Evolutionary conservation across 192 early-diverging fungal species (phyloP), one percentile per base, ranked within the genome.

Genomic region (Mortierella hygrophila): DNA sequence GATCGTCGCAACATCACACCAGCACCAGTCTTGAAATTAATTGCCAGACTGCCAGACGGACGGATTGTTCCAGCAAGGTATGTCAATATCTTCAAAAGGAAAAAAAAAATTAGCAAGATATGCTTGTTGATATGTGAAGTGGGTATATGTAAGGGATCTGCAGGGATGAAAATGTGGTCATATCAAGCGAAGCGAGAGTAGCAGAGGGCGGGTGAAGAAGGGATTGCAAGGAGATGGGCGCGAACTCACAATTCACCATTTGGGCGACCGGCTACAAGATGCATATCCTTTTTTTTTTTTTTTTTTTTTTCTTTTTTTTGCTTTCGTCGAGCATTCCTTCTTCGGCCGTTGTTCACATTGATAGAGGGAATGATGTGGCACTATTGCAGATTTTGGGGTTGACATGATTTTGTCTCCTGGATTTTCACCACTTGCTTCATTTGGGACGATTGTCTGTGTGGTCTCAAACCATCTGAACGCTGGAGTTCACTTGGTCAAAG

Each of bases 1-100:
- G 93, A 94, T 87, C 88, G 91, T 40, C 88, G 93, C 16, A 91
- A 91, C 70, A 90, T 93, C 26, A 93, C 93, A 63, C 94, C 94
- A 15, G 92, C 93, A 32, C 93, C 93, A 10, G 92, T 95, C 76
- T 73, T 94, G 18, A 92, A 93, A 82, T 87, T 95, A 3, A 80
- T 92, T 74, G 89, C 91, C 37, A 83, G 78, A 81, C 72, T 70
- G 32, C 72, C 76, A 41, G 81, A 90, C 26, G 81, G 88, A 37
- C 52, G 46, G 20, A 57, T 79, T 35, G 76, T 76, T 35, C 72
- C 82, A 6, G 85, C 78, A 68, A 89, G 86, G 89, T 89, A 89
- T 65, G 21, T 3, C 42, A 29, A 26, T 29, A 23, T 10, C 42
- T 41, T 42, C n/a, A 35, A 74, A 42, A 72, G 11, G 42, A n/a